Conservation (phyloP, 2,329 filamentous ascomycete genomes). For the Canariomyces notabilis region DNA sequence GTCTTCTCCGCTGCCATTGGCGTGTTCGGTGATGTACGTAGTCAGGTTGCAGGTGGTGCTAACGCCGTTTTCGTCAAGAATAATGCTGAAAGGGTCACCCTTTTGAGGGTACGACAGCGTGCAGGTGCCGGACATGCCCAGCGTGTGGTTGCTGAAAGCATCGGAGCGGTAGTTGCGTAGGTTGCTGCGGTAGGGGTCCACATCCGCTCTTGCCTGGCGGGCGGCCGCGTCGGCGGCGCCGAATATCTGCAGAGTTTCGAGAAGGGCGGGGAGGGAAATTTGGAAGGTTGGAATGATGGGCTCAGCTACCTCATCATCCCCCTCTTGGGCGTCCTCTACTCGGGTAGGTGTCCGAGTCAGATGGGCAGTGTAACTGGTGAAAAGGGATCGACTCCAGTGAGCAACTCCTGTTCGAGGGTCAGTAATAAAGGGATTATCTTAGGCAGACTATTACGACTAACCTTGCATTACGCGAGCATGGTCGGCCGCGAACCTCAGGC, state of each 20-base stretch:
- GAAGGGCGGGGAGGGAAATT: slow-evolving; percentile 77
- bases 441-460: slow-evolving; percentile 33
- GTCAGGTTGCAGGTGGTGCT: slow-evolving; percentile 85
- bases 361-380: slow-evolving; percentile 76
- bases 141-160: slow-evolving; percentile 76
- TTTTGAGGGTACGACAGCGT: slow-evolving; percentile 70
- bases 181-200: slow-evolving; percentile 57
- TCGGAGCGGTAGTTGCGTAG: slow-evolving; percentile 59
- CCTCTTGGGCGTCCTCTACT: slow-evolving; percentile 33
- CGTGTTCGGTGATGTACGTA: slow-evolving; percentile 73
- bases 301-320: slow-evolving; percentile 23
- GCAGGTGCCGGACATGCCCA: slow-evolving; percentile 82
- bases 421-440: slow-evolving; percentile 26
- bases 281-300: slow-evolving; percentile 66
- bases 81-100: slow-evolving; percentile 76
- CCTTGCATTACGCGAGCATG: slow-evolving; percentile 90
- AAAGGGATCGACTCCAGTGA: slow-evolving; percentile 83
- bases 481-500: slow-evolving; percentile 82
- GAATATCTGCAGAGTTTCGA: slow-evolving; percentile 95
- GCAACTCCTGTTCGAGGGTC: slow-evolving; percentile 54
- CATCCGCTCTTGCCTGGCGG: slow-evolving; percentile 53
- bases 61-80: slow-evolving; percentile 79
- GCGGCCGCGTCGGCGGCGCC: slow-evolving; percentile 68
- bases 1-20: too few relatives aligned
- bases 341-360: slow-evolving; percentile 29